phyloP scores from a whole-genome alignment of 1,139 yeast species.

The Diutina catenulata region DNA sequence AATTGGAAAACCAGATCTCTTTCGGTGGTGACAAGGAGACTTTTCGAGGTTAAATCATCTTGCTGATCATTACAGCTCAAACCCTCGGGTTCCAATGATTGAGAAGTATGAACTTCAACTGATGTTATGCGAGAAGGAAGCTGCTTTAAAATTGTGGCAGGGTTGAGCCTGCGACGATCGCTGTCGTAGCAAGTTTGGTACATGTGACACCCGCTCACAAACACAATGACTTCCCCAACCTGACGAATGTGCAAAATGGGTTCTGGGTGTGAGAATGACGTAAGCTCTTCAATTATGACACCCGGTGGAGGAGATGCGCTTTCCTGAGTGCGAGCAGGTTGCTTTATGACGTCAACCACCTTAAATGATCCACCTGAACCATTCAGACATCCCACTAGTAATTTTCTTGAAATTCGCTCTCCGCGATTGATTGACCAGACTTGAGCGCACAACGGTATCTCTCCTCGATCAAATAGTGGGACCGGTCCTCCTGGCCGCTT shows the following conservation, averaged over 20 bases:
- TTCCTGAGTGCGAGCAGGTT: neutral
- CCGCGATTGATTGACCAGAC: constrained; percentile 2
- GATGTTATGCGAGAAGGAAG: neutral
- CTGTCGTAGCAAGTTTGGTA: constrained; percentile 2
- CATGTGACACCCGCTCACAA: neutral
- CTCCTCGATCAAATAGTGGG: neutral
- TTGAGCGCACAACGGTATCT: neutral
- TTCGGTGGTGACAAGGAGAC: neutral
- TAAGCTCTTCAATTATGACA: neutral
- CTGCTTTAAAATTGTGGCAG: neutral
- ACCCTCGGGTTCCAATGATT: too few species aligned
- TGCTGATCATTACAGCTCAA: too few species aligned
- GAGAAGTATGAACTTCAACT: too few species aligned
- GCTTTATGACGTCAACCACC: neutral
- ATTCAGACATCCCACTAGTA: neutral
- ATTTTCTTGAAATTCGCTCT: neutral
- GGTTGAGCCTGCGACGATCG: neutral
- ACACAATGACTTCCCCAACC: neutral
- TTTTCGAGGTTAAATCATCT: neutral
- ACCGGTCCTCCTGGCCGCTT: neutral
- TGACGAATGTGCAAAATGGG: neutral
- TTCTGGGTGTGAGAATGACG: neutral
- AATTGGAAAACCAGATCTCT: constrained; percentile 1
- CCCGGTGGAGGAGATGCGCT: too few species aligned
- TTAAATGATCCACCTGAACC: neutral